These are phyloP conservation scores for Aspergillus biplanus DNA, from an alignment of 495 filamentous ascomycete species.

Conservation along the genomic window DNA sequence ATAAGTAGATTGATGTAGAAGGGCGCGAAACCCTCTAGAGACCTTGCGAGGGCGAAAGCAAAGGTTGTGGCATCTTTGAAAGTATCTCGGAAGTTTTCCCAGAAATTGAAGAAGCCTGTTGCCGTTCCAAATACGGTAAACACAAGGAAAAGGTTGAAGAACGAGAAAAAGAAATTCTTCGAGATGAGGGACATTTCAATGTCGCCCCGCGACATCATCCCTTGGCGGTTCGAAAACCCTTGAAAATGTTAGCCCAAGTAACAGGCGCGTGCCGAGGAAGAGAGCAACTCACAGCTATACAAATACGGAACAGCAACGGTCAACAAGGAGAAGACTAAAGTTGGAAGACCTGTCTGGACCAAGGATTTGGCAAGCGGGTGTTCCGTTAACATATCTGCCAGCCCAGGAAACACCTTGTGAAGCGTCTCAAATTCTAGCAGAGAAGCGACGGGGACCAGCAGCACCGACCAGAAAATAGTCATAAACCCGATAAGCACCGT, in stretches of 20 bases:
- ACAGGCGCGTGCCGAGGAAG: neutral
- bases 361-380: conserved; percentile 73
- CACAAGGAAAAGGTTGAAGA: conserved; percentile 97
- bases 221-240: conserved; percentile 84
- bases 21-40: conserved; percentile 69
- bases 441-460: conserved; percentile 79
- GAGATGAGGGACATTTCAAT: conserved; percentile 94
- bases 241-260: conserved; percentile 3
- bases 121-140: conserved; percentile 91
- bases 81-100: conserved; percentile 69
- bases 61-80: conserved; percentile 79
- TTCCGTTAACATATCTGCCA: conserved; percentile 66
- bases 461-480: conserved; percentile 85
- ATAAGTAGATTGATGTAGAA: conserved; percentile 97
- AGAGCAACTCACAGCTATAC: conserved; percentile 72
- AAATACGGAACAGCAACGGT: conserved; percentile 90
- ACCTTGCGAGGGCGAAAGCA: conserved; percentile 72
- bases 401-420: conserved; percentile 66
- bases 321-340: conserved; percentile 78
- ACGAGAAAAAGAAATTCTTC: conserved; percentile 99
- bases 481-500: conserved; percentile 80
- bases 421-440: conserved; percentile 79
- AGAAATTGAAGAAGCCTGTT: conserved; percentile 67
- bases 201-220: conserved; percentile 92
- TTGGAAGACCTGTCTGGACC: conserved; percentile 86